A percentile compares a stretch with the other conserved stretches of the same genome.
Evolutionary conservation across 306 rosid genomes (phyloP).

Genomic region (Fragaria nilgerrensis): DNA sequence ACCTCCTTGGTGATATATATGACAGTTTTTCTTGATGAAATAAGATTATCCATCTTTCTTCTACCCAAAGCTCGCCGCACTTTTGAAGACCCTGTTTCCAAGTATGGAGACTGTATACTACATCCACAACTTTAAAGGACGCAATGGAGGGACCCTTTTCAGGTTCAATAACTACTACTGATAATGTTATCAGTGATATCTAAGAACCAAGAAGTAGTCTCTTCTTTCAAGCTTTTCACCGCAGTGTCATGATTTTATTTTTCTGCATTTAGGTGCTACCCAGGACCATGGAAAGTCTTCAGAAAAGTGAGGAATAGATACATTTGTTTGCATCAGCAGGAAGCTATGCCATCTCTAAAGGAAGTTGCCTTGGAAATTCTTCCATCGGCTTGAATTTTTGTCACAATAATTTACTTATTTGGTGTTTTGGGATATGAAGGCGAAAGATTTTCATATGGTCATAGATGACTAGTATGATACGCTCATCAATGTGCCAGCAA

Average conservation of each 20-base stretch:
- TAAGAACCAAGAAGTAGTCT: not conserved
- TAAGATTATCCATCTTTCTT: conserved; percentile 90
- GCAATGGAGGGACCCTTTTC: conserved; percentile 80
- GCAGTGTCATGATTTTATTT: not conserved
- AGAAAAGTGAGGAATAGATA: conserved; percentile 50
- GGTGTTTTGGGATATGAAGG: no score
- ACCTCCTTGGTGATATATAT: not conserved
- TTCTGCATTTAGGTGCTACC: conserved; percentile 57
- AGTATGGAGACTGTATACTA: conserved; percentile 82
- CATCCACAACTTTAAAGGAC: conserved; percentile 88
- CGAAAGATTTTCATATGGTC: no score
- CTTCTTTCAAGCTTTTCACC: not conserved
- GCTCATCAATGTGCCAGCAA: not conserved
- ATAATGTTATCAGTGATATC: not conserved
- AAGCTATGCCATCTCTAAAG: conserved; percentile 84
- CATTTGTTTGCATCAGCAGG: conserved; percentile 69
- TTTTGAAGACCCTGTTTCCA: conserved; percentile 70
- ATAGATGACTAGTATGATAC: no score
- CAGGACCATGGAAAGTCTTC: conserved; percentile 89
- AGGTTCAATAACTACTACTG: conserved; percentile 45
- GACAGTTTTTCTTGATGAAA: conserved; percentile 41
- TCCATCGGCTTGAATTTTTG: conserved; percentile 49
- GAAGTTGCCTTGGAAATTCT: conserved; percentile 92
- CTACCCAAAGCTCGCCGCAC: conserved; percentile 86
- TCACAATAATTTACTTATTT: not conserved